Evolutionary conservation across 2,329 filamentous ascomycete species (phyloP).

Genomic region (Lasiodiplodia hormozganensis): DNA sequence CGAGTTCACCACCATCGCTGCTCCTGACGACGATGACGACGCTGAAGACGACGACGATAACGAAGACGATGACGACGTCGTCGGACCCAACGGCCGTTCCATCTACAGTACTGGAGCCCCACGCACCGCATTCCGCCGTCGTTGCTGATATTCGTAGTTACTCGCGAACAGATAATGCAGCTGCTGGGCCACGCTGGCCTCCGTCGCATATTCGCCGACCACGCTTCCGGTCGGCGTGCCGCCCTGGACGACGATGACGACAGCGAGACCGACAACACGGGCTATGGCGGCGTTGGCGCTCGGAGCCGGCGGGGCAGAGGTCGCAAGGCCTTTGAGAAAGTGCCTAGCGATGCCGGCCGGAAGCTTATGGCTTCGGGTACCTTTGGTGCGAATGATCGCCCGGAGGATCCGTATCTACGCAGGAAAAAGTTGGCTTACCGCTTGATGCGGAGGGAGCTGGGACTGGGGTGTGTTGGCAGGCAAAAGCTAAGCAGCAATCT

Average conservation of each 20-base stretch:
- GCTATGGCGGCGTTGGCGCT: constrained; percentile 43
- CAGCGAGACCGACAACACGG: constrained; percentile 45
- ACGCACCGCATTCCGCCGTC: constrained; percentile 21
- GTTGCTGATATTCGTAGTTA: constrained; percentile 43
- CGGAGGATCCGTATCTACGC: constrained; percentile 61
- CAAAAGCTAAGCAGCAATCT: constrained; percentile 69
- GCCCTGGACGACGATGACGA: constrained; percentile 47
- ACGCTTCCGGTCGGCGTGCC: constrained; percentile 35
- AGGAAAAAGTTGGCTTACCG: constrained; percentile 69
- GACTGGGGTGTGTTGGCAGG: constrained; percentile 65
- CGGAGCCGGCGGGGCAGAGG: constrained; percentile 56
- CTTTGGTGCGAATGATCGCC: constrained; percentile 73
- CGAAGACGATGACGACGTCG: constrained; percentile 43
- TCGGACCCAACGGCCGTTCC: constrained; percentile 36
- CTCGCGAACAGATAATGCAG: constrained; percentile 59
- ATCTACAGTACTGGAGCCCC: constrained; percentile 33
- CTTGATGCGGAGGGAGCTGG: constrained; percentile 83
- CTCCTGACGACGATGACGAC: constrained; percentile 38
- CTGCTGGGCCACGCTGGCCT: constrained; percentile 62
- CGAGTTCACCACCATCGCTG: constrained; percentile 41
- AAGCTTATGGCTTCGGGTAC: constrained; percentile 81
- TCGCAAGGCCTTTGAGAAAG: constrained; percentile 71
- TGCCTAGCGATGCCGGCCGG: constrained; percentile 78
- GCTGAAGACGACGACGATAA: constrained; percentile 42
- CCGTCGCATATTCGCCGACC: constrained; percentile 57